phyloP scores from a whole-genome alignment of 2,329 filamentous ascomycete genomes.

The Apiospora aurea region DNA sequence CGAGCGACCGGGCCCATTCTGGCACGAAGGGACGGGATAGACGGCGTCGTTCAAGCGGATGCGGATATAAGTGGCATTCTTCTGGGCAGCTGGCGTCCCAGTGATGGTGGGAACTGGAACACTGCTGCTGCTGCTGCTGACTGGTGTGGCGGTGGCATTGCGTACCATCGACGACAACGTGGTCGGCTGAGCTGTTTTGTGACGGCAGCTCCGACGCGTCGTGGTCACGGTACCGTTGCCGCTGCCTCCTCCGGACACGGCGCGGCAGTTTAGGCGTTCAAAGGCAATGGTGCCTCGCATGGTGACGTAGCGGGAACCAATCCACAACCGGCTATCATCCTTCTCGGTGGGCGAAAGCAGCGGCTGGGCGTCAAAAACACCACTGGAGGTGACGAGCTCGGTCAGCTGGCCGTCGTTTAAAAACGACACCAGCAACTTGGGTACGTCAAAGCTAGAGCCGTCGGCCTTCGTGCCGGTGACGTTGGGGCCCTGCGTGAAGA shows the following conservation, averaged over 20 bases:
- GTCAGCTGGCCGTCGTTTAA: conserved; percentile 72
- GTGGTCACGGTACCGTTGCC: conserved; percentile 29
- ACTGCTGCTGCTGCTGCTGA: conserved; percentile 27
- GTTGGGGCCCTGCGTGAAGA: conserved; percentile 60
- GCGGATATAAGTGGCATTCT: conserved; percentile 56
- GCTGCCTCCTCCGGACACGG: conserved; percentile 25
- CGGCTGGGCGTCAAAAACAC: conserved; percentile 65
- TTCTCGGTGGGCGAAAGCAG: conserved; percentile 56
- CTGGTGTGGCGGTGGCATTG: conserved; percentile 23
- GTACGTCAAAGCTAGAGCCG: conserved; percentile 56
- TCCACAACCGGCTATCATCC: conserved; percentile 57
- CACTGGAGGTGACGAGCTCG: conserved; percentile 64
- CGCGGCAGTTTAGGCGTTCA: conserved; percentile 64
- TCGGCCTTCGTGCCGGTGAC: conserved; percentile 54
- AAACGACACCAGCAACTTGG: conserved; percentile 66
- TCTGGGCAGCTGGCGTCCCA: conserved; percentile 22
- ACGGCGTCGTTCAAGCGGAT: conserved; percentile 69
- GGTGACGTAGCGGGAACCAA: conserved; percentile 62
- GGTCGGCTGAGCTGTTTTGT: conserved; percentile 19
- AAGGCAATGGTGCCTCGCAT: conserved; percentile 73
- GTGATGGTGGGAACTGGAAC: conserved; percentile 19
- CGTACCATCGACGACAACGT: conserved; percentile 28
- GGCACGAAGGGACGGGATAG: conserved; percentile 64
- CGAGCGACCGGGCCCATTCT: conserved; percentile 60
- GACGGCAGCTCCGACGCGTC: conserved; percentile 11